phyloP scores from a whole-genome alignment of 805 yeast genomes.

The Schwanniomyces polymorphus region DNA sequence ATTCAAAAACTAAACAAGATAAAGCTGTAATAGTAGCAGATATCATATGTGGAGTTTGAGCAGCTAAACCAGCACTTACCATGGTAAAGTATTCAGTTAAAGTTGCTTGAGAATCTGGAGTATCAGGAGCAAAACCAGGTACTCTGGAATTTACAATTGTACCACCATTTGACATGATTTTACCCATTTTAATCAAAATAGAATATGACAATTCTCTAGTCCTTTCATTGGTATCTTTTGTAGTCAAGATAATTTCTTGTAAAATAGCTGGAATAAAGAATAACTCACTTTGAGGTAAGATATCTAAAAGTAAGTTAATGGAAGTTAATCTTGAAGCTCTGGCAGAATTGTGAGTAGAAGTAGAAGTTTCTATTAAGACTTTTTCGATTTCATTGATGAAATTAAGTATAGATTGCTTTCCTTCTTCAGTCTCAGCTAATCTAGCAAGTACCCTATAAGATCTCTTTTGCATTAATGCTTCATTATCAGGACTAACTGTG shows the following conservation, averaged over 20 bases:
- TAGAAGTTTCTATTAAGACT: constrained; percentile 58
- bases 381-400: constrained; percentile 60
- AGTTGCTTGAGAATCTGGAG: constrained; percentile 66
- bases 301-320: constrained; percentile 55
- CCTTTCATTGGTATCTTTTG: constrained; percentile 91
- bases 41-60: constrained; percentile 91
- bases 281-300: constrained; percentile 64
- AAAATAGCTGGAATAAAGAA: constrained; percentile 78
- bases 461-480: constrained; percentile 81
- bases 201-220: constrained; percentile 80
- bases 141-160: constrained; percentile 61
- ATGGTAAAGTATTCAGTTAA: constrained; percentile 85
- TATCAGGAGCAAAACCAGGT: constrained; percentile 62
- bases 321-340: constrained; percentile 79
- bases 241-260: constrained; percentile 85
- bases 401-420: constrained; percentile 51
- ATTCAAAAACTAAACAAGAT: constrained; percentile 84
- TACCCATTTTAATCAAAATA: constrained; percentile 76
- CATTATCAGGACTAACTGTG: constrained; percentile 53
- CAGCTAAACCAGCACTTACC: constrained; percentile 95
- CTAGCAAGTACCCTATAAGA: constrained; percentile 76
- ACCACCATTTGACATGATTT: constrained; percentile 71
- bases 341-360: constrained; percentile 66
- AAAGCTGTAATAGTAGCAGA: constrained; percentile 90
- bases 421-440: constrained; percentile 68